phyloP scores from a whole-genome alignment of 2,329 filamentous ascomycete species.

The Knoxdaviesia capensis region DNA sequence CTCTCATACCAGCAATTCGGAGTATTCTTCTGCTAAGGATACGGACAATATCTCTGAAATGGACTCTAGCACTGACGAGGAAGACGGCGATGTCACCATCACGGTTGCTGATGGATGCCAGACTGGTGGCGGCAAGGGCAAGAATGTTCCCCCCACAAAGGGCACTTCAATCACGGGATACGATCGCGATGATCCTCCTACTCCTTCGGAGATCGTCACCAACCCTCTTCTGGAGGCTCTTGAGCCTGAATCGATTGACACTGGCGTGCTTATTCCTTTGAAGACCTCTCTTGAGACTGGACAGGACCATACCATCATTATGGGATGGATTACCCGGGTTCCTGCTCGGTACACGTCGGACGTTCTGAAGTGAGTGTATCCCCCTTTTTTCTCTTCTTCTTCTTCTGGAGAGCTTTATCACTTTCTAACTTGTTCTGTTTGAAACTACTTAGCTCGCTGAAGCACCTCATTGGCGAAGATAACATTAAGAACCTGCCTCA shows the following conservation, averaged over 20 bases:
- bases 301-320: slow-evolving; percentile 35
- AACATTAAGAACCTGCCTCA: slow-evolving; percentile 47
- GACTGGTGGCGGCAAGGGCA: too few species aligned
- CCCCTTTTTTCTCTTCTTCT: too few species aligned
- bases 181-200: slow-evolving; percentile 5
- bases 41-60: too few species aligned
- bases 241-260: slow-evolving; percentile 15
- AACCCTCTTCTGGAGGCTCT: slow-evolving; percentile 18
- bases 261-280: slow-evolving; percentile 36
- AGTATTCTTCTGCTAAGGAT: too few species aligned
- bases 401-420: neutral
- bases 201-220: slow-evolving; percentile 8
- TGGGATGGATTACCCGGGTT: slow-evolving; percentile 51
- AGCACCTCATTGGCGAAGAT: slow-evolving; percentile 19
- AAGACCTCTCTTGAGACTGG: slow-evolving; percentile 44
- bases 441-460: slow-evolving; percentile 2
- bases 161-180: neutral
- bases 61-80: too few species aligned
- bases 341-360: slow-evolving; percentile 41
- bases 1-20: too few species aligned
- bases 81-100: too few species aligned
- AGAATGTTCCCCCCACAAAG: too few species aligned
- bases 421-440: neutral
- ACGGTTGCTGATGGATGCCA: too few species aligned
- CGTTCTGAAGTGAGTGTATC: slow-evolving; percentile 43